Conservation (phyloP, 306 rosid species). For the Prunus dulcis region DNA sequence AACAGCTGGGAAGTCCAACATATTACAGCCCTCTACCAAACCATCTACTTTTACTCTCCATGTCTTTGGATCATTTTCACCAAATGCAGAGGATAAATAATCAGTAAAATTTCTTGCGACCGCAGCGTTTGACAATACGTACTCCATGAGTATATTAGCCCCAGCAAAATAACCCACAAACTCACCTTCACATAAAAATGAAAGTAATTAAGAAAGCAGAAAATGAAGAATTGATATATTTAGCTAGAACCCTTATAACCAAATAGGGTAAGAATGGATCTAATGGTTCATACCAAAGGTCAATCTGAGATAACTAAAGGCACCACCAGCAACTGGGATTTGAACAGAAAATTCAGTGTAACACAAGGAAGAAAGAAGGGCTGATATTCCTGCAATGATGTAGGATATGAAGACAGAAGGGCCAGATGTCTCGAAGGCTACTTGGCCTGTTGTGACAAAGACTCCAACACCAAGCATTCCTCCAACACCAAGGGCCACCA, state of each 20-base stretch:
- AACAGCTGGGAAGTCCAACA: conserved; percentile 92
- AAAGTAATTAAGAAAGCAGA: not conserved
- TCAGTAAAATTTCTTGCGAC: conserved; percentile 89
- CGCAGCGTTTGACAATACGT: conserved; percentile 91
- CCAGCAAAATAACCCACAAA: conserved; percentile 93
- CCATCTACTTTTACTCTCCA: conserved; percentile 88
- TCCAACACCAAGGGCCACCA: conserved; percentile 82
- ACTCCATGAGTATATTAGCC: conserved; percentile 88
- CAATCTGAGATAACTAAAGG: conserved; percentile 83
- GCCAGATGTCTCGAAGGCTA: conserved; percentile 59
- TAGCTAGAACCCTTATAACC: not conserved
- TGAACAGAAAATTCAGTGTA: conserved; percentile 92
- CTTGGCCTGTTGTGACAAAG: conserved; percentile 85
- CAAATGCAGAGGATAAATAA: conserved; percentile 59
- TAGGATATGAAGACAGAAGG: conserved; percentile 84
- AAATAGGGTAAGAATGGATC: not conserved
- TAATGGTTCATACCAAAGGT: conserved; percentile 60
- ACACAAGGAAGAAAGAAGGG: conserved; percentile 86
- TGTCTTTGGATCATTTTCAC: conserved; percentile 46
- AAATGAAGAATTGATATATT: not conserved
- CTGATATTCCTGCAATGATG: conserved; percentile 80
- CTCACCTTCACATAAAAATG: conserved; percentile 55
- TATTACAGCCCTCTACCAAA: conserved; percentile 52
- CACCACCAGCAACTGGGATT: conserved; percentile 95
- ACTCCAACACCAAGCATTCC: conserved; percentile 99